Base-by-base conservation (phyloP, 495 filamentous ascomycete species). In the Bathelium albidoporum region DNA sequence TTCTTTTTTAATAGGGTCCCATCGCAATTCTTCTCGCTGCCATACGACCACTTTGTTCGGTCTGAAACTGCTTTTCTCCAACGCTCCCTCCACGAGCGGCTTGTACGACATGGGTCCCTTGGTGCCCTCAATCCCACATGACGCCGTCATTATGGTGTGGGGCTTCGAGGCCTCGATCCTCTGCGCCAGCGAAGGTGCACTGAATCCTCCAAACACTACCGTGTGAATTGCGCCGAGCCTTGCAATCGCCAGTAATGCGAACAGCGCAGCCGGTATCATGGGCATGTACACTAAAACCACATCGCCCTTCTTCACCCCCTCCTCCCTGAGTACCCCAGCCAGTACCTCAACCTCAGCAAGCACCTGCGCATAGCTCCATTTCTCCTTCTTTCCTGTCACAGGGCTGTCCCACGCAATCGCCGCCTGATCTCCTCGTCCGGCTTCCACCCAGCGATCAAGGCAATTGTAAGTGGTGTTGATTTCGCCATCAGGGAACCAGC, bases 251-350 rank as follows among this genome's bases (percentile, higher is more conserved):
- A 96, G 84, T 26, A 91, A 88, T 24, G 89, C 91, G 59, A 95
- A 87, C 20, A 95, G 71, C 9, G 92, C 87, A 3, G 89, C 87
- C 1, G 92, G 93, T 39, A 97, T 91, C 92, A 97, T 96, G 61
- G 92, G 93, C 92, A 96, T 97, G 73, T 96, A 96, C 59, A 96
- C 84, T 58, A 96, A 78, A n/a, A 97, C 90, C 2, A 93, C 86
- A 79, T 96, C 91, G 0, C 92, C 92, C 74, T 85, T 89, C 69
- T 79, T 82, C 9, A 96, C 87, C 0, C 91, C 92, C 69, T 94
- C 86, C 73, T 93, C 88, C 63, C 86, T 77, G 62, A 97, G 73
- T 0, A 94, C 91, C 10, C 86, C 92, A 0, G 92, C 92, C 62
- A 95, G 81, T 16, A 83, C 81, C 73, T 93, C 88, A 2, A 96